These are phyloP conservation scores for Discostella pseudostelligera DNA, from an alignment of 108 stramenopile species.

Conservation along the genomic window DNA sequence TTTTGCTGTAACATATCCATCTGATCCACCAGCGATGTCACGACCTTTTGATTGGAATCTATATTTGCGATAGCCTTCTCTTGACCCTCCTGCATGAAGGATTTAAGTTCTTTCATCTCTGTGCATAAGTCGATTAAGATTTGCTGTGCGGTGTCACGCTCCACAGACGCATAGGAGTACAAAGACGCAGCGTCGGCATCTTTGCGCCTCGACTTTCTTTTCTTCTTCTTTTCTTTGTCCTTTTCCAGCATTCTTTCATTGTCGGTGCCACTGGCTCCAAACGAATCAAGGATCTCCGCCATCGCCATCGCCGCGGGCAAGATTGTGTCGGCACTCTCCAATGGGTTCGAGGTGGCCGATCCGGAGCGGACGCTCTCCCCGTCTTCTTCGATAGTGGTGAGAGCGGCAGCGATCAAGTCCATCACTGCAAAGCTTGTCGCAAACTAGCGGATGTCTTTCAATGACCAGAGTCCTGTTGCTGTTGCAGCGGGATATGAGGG, in stretches of 20 bases:
- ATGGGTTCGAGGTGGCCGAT: constrained; percentile 5
- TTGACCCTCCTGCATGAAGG: constrained; percentile 17
- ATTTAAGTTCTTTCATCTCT: constrained; percentile 47
- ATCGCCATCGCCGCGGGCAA: constrained; percentile 3
- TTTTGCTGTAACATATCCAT: constrained; percentile 29
- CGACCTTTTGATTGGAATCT: constrained; percentile 32
- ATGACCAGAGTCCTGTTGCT: constrained; percentile 2
- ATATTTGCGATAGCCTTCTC: constrained; percentile 23
- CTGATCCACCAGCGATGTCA: constrained; percentile 26
- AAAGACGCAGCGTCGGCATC: background rate
- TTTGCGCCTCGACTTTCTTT: constrained; percentile 17
- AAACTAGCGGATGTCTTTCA: background rate
- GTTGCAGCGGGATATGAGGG: background rate
- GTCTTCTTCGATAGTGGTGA: constrained; percentile 48
- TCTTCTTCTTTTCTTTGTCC: constrained; percentile 33
- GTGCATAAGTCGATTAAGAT: constrained; percentile 46
- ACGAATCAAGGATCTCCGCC: background rate
- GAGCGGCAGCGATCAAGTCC: constrained; percentile 8
- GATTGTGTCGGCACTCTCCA: background rate
- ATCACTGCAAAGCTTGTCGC: background rate
- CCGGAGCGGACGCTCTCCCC: constrained; percentile 20
- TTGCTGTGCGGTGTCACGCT: constrained; percentile 42
- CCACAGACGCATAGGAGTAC: background rate
- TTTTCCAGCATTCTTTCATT: constrained; percentile 1
- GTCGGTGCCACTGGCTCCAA: constrained; percentile 5